Conservation (phyloP, 2,329 filamentous ascomycete genomes). For the Hypoxylon sp. region DNA sequence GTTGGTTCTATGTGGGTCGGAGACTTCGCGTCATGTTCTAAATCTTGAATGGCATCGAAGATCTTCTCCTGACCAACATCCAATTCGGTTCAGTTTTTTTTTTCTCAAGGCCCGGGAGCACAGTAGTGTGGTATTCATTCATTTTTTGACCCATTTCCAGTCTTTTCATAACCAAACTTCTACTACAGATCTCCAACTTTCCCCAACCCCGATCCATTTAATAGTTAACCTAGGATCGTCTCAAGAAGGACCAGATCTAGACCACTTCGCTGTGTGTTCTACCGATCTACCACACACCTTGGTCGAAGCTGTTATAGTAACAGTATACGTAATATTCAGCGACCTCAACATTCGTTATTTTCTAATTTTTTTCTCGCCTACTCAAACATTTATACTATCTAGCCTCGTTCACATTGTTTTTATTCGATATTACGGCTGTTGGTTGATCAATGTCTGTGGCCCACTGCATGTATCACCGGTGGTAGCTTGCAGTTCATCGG, state of each 20-base stretch:
- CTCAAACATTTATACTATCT: not conserved
- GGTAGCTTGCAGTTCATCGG: constrained; percentile 5
- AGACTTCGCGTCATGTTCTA: constrained; percentile 39
- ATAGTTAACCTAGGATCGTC: constrained; percentile 26
- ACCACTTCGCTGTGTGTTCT: constrained; percentile 43
- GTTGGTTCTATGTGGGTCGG: constrained; percentile 30
- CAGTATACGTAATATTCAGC: not conserved
- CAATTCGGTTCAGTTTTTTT: constrained; percentile 17
- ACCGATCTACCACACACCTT: not conserved
- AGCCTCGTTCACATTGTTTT: not conserved
- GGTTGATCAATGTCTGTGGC: constrained; percentile 10
- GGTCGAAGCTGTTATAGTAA: constrained; percentile 18
- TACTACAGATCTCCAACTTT: constrained; percentile 35
- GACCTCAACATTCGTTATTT: constrained; percentile 34
- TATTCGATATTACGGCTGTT: not conserved
- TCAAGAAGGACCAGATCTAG: constrained; percentile 32
- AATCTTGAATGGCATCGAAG: constrained; percentile 46
- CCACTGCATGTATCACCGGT: not conserved
- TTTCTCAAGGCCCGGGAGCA: constrained; percentile 22
- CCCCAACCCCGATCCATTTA: constrained; percentile 35
- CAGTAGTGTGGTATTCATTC: constrained; percentile 28
- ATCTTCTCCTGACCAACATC: constrained; percentile 41
- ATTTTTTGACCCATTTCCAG: constrained; percentile 29
- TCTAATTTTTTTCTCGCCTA: not conserved
- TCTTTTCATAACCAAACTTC: constrained; percentile 26